Evolutionary conservation across 176 grass and related monocot species (phyloP), one percentile per base, ranked within the genome.

Genomic region (Panicum miliaceum): DNA sequence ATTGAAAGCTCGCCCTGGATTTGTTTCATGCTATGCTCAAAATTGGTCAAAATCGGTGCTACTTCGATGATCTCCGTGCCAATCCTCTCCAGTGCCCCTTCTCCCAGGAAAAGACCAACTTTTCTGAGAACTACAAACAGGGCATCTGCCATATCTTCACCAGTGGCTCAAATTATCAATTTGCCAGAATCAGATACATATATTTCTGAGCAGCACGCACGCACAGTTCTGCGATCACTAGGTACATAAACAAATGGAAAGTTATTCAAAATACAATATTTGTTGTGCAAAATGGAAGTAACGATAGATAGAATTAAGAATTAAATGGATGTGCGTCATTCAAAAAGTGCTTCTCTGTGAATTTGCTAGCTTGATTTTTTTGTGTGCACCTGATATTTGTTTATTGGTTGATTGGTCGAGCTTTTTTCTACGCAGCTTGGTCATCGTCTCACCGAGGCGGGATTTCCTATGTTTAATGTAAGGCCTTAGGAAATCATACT

Each of bases 121-220:
- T 88, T 88, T 77, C 26, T 16, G 4, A 83, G 60, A 29, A 71
- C 60, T 2, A 57, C 43, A 67, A 78, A 62, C 71, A 81, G 29
- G 12, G 86, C 37, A 59, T 88, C 86, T 41, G 86, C 79, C 86
- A 87, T 87, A 26, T 12, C 60, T 15, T 18, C 48, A 12, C 48
- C 42, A 6, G 12, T 12, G 57, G 3, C 22, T 0, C 0, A 26
- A 60, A 60, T 26, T 60, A 25, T 26, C 57, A 60, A n/a, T 60
- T 60, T 25, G 57, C 11, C 22, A 23, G 23, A 25, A 60, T 52
- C 15, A 52, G 50, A 52, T 60, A 6, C 57, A 12, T 25, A 12
- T 26, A 27, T 13, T 27, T 61, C 10, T 27, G n/a, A 29, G 58
- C 58, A 61, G 58, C 13, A 61, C 10, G 12, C 58, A 23, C 11